Percentiles rank a stretch among this genome's conserved stretches.
These are phyloP conservation scores for Geranium rotundifolium DNA, from an alignment of 345 rosid species.

Conservation along the genomic window DNA sequence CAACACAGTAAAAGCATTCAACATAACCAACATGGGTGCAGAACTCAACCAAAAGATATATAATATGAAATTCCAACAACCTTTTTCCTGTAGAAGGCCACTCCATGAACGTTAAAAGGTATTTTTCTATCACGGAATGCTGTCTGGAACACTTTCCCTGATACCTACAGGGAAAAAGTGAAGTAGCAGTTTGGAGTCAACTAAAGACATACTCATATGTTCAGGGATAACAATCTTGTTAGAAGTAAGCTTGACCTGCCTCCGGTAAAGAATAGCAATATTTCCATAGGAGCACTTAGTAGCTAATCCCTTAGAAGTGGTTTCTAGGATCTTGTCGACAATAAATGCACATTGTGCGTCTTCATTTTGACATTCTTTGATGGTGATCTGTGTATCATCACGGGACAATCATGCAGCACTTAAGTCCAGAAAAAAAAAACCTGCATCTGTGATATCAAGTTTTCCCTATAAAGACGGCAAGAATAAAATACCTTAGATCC, in stretches of 20 bases:
- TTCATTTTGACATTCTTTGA: conserved; percentile 85
- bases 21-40: no score
- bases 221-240: not conserved
- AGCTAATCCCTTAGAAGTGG: conserved; percentile 26
- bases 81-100: conserved; percentile 93
- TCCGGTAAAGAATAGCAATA: conserved; percentile 78
- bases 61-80: conserved; percentile 11
- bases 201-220: conserved; percentile 4
- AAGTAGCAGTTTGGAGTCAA: conserved; percentile 2
- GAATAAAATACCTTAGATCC: conserved; percentile 70
- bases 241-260: conserved; percentile 58
- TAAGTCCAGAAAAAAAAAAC: conserved; percentile 8
- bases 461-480: not conserved
- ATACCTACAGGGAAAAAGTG: conserved; percentile 39
- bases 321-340: conserved; percentile 76
- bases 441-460: not conserved
- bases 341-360: conserved; percentile 84
- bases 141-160: conserved; percentile 74
- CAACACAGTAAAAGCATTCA: no score
- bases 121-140: conserved; percentile 78
- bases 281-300: conserved; percentile 47
- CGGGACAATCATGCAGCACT: no score
- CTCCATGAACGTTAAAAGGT: conserved; percentile 89
- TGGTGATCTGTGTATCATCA: conserved; percentile 35
- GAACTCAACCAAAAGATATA: not conserved